These are phyloP conservation scores for Quercus agrifolia DNA, from an alignment of 306 rosid genomes.

Conservation along the genomic window DNA sequence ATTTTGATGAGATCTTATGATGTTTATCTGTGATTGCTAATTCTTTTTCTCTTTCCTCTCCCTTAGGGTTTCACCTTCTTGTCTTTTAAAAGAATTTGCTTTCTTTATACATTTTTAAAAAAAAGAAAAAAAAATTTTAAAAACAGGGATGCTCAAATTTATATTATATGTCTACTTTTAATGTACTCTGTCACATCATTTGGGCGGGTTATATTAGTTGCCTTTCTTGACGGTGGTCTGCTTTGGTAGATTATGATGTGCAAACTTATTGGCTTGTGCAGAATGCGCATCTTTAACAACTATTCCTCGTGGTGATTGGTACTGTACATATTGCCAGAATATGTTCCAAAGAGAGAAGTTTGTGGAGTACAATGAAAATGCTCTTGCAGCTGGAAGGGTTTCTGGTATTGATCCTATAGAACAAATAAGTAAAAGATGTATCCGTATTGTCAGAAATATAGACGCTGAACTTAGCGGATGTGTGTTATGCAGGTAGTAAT, in stretches of 20 bases:
- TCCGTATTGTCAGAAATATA: slow-evolving; percentile 79
- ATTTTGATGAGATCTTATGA: not conserved
- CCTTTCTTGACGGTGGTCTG: slow-evolving; percentile 11
- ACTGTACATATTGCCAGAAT: slow-evolving; percentile 84
- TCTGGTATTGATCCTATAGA: slow-evolving; percentile 89
- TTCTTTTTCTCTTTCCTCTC: not conserved
- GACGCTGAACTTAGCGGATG: slow-evolving; percentile 90
- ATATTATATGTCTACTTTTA: slow-evolving; percentile 6
- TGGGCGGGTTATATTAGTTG: slow-evolving; percentile 5
- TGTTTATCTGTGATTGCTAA: not conserved
- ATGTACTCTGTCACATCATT: slow-evolving; percentile 2
- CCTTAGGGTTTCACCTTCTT: no score
- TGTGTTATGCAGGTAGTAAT: slow-evolving; percentile 81
- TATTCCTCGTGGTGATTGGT: slow-evolving; percentile 83
- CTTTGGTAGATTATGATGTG: slow-evolving; percentile 13
- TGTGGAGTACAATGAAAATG: slow-evolving; percentile 65
- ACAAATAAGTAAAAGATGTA: slow-evolving; percentile 81
- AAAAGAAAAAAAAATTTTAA: not conserved
- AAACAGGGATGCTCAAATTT: not conserved
- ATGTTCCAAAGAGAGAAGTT: slow-evolving; percentile 66
- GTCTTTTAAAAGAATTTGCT: not conserved
- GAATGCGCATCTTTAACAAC: slow-evolving; percentile 82
- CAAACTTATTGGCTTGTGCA: slow-evolving; percentile 42
- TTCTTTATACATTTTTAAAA: not conserved
- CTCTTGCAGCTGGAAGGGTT: slow-evolving; percentile 90